Percentiles rank a stretch among this genome's conserved stretches.
Evolutionary conservation across 495 filamentous ascomycete genomes (phyloP).

Genomic region (Neurospora intermedia): DNA sequence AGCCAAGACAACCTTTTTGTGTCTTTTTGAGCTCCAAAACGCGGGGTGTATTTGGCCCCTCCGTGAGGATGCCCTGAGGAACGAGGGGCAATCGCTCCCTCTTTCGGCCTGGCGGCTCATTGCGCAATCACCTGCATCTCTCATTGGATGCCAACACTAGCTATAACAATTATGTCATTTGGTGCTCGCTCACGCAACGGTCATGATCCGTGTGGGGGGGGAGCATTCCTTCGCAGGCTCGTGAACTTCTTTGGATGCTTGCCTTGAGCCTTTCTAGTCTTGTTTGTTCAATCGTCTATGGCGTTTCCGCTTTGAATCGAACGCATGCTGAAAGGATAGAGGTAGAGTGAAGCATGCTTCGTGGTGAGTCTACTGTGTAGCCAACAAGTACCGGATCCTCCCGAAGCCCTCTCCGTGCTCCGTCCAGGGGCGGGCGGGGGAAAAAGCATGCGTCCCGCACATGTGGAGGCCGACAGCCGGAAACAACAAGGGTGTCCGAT

Average conservation of each 20-base stretch:
- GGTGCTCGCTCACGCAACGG: constrained; percentile 16
- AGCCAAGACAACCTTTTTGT: not conserved
- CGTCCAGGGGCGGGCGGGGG: not conserved
- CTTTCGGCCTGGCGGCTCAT: constrained; percentile 22
- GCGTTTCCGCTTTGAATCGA: not conserved
- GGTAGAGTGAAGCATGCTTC: not conserved
- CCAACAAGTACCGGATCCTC: not conserved
- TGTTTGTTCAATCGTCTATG: not conserved
- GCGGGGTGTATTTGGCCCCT: constrained; percentile 21
- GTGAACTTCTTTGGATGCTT: not conserved
- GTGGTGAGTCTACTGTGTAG: not conserved
- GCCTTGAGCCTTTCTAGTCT: not conserved
- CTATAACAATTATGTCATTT: constrained; percentile 25
- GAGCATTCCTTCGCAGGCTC: not conserved
- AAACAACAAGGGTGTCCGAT: not conserved
- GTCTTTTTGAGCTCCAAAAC: constrained; percentile 1
- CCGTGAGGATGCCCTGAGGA: constrained; percentile 5
- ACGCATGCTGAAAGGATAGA: not conserved
- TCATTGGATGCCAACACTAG: constrained; percentile 15
- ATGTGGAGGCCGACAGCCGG: not conserved
- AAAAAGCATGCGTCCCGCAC: not conserved
- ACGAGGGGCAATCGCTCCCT: constrained; percentile 25
- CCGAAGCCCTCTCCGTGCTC: not conserved
- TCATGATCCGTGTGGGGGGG: not conserved
- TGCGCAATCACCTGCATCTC: constrained; percentile 20